phyloP scores from a whole-genome alignment of 805 yeast species.

The Debaryomyces hansenii region DNA sequence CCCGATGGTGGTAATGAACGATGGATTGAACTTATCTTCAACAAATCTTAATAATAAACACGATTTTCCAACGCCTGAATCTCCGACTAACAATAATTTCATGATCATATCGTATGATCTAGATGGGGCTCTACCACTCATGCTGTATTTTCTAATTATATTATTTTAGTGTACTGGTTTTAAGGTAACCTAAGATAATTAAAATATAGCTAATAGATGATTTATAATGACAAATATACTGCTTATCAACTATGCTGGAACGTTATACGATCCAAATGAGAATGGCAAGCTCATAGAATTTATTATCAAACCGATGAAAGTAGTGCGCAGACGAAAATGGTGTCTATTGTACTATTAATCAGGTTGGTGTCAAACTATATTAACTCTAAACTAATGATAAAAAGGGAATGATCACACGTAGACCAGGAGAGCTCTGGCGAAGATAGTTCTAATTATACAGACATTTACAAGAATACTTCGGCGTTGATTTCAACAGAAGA shows the following conservation, averaged over 20 bases:
- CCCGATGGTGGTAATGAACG: constrained; percentile 96
- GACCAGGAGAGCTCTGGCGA: too few relatives aligned
- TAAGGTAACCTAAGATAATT: background rate
- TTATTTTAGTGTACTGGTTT: background rate
- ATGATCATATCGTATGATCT: constrained; percentile 85
- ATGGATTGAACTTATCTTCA: constrained; percentile 94
- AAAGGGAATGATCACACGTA: too few relatives aligned
- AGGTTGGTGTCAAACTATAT: too few relatives aligned
- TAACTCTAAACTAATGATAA: too few relatives aligned
- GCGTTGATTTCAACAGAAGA: constrained; percentile 88
- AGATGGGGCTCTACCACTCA: constrained; percentile 64
- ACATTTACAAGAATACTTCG: constrained; percentile 70
- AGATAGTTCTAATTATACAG: background rate
- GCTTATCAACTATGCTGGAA: background rate
- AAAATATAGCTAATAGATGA: background rate
- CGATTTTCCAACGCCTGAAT: constrained; percentile 86
- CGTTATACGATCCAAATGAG: background rate
- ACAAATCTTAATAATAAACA: constrained; percentile 90
- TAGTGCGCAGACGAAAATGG: background rate
- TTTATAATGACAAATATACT: background rate
- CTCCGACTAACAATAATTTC: constrained; percentile 91
- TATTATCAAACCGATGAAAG: background rate
- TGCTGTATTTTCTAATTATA: constrained; percentile 12
- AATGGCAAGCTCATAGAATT: background rate
- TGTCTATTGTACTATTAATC: too few relatives aligned